Conservation (phyloP, 345 rosid genomes). For the Jatropha curcas region DNA sequence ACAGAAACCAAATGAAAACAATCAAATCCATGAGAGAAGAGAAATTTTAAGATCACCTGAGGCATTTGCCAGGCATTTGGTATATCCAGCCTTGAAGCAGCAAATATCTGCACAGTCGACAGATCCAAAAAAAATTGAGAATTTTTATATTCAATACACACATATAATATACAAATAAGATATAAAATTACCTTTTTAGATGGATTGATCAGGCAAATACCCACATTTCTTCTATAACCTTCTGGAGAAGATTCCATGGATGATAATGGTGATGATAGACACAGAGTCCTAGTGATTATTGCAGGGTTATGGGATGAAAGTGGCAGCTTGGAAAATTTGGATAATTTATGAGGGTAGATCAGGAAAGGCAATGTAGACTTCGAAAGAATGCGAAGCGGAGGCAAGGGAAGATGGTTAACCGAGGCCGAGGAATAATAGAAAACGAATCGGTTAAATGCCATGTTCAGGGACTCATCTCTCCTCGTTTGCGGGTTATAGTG, state of each 20-base stretch:
- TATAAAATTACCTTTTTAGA: slow-evolving; percentile 62
- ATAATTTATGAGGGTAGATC: slow-evolving; percentile 29
- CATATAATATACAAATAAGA: background rate
- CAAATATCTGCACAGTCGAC: slow-evolving; percentile 55
- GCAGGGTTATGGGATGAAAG: slow-evolving; percentile 22
- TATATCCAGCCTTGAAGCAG: slow-evolving; percentile 85
- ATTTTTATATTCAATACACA: background rate
- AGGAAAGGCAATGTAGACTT: slow-evolving; percentile 22
- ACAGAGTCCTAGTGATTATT: slow-evolving; percentile 19
- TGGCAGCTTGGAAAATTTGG: slow-evolving; percentile 33
- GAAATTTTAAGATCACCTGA: slow-evolving; percentile 48
- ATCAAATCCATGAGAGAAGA: too few relatives aligned
- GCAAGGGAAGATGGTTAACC: background rate
- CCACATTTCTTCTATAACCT: slow-evolving; percentile 90
- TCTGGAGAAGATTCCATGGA: slow-evolving; percentile 88
- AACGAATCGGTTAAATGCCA: slow-evolving; percentile 45
- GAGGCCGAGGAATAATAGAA: slow-evolving; percentile 14
- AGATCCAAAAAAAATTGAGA: background rate
- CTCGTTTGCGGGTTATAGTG: background rate
- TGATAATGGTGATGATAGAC: slow-evolving; percentile 23
- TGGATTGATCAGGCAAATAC: slow-evolving; percentile 78
- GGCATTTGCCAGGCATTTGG: slow-evolving; percentile 98
- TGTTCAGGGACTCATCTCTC: background rate
- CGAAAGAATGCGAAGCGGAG: slow-evolving; percentile 10
- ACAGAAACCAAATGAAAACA: slow-evolving; percentile 8